A percentile compares a stretch with the other conserved stretches of the same genome.
Conservation (phyloP, 176 grass and related monocot species). For the Triticum dicoccoides region DNA sequence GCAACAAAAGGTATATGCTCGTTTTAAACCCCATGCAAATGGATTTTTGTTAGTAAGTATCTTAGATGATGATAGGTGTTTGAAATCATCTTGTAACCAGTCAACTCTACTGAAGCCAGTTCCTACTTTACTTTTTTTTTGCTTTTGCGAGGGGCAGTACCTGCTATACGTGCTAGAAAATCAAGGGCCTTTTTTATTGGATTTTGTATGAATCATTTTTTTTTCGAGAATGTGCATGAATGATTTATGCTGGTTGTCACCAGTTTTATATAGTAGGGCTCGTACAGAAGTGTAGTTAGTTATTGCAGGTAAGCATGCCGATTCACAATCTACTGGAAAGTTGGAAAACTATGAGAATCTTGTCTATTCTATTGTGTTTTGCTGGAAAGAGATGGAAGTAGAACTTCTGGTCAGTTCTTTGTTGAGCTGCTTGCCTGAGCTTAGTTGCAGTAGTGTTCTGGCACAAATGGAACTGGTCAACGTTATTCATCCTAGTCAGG, state of each 20-base stretch:
- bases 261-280: background rate
- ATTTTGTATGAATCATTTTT: background rate
- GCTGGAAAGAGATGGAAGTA: background rate
- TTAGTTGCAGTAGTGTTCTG: background rate
- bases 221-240: background rate
- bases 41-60: background rate
- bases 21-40: background rate
- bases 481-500: background rate
- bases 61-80: background rate
- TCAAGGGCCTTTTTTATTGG: background rate
- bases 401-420: background rate
- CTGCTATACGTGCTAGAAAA: background rate
- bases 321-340: background rate
- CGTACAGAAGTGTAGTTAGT: background rate
- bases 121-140: background rate
- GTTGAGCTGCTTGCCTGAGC: background rate
- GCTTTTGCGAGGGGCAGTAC: background rate
- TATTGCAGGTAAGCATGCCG: background rate
- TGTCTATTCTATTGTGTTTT: background rate
- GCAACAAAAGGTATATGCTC: conserved; percentile 67
- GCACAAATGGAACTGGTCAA: background rate
- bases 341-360: background rate
- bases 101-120: background rate
- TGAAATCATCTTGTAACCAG: background rate
- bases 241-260: background rate